phyloP scores from a whole-genome alignment of 2,329 filamentous ascomycete species.

The Emergomyces africanus region DNA sequence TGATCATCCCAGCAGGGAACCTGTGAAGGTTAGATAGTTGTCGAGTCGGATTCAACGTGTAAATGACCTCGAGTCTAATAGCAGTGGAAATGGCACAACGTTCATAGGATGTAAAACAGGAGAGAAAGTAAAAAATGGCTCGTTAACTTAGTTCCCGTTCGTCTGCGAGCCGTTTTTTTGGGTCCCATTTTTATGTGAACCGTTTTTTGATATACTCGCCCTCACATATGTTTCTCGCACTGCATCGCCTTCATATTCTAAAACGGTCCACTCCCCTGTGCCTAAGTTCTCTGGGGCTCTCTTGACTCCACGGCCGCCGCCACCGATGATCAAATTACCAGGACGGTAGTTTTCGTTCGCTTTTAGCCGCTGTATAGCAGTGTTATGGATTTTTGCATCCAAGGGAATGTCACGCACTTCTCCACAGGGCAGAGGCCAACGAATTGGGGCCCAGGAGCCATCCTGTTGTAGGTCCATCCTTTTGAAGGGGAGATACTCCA shows the following conservation, averaged over 20 bases:
- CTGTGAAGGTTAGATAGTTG: neutral
- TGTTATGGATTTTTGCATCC: slow-evolving; percentile 57
- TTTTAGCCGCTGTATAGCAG: slow-evolving; percentile 60
- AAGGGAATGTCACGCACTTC: slow-evolving; percentile 65
- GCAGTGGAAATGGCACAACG: neutral
- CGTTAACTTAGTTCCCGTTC: neutral
- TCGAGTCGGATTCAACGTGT: neutral
- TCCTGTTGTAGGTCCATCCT: slow-evolving; percentile 64
- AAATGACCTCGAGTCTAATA: neutral
- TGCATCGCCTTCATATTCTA: slow-evolving; percentile 50
- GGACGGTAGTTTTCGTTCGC: slow-evolving; percentile 53
- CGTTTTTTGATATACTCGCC: slow-evolving; percentile 20
- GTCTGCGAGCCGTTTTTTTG: neutral
- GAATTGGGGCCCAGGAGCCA: slow-evolving; percentile 66
- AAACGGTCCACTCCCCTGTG: slow-evolving; percentile 59
- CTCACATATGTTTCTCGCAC: slow-evolving; percentile 56
- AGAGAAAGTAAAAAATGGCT: neutral
- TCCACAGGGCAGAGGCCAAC: slow-evolving; percentile 66
- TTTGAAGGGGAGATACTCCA: slow-evolving; percentile 72
- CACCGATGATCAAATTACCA: slow-evolving; percentile 67
- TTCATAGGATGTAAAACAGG: neutral
- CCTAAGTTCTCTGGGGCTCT: slow-evolving; percentile 49
- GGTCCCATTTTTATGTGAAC: neutral
- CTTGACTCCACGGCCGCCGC: slow-evolving; percentile 57
- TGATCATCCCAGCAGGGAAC: neutral